Base-by-base conservation (phyloP, 2,329 filamentous ascomycete species). In the Hirsutella thompsonii region DNA sequence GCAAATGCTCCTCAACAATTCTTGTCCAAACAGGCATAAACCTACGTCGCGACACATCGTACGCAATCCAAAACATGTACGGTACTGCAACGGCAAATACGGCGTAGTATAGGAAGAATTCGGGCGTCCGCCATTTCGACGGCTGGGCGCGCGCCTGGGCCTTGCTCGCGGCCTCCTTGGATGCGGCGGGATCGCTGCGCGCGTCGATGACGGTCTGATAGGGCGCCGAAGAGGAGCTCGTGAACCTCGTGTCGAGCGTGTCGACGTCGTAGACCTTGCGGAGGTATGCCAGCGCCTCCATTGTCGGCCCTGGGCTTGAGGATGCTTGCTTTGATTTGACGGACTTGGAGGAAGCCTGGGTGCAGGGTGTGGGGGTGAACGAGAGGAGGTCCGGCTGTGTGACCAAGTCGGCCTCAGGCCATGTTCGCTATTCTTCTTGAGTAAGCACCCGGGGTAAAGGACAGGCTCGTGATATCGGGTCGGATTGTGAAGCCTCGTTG, bases 61-160 rank as follows among this genome's bases (percentile, higher is more conserved):
- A 84, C 9, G 83, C 81, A n/a, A 81, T 70, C 68, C 87, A 94
- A 63, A 94, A 87, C 89, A 98, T 98, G 53, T 79, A 73, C 8
- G 87, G 86, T 20, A 96, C 70, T 42, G 69, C 70, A 5, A 75
- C 56, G 23, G 71, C 46, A 51, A 95, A 75, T 49, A 85, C 62
- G 18, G 82, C 37, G 50, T 80, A 83, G 66, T 98, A 96, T 41
- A 88, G 51, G 57, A 77, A 82, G 65, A 92, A 96, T 63, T 98
- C 92, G 3, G 74, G 72, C 0, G 88, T 93, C 20, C 72, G 76
- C 90, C 90, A 98, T 79, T 75, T 82, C 35, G 89, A 74, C 29
- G 78, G 75, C 46, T 74, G 69, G 42, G 60, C 70, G 54, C 59
- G 57, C 34, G 54, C 57, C 45, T 58, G 61, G 37, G 56, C 64